Evolutionary conservation across 177 flowering plant genomes (phyloP).

Genomic region (Tripterygium wilfordii): DNA sequence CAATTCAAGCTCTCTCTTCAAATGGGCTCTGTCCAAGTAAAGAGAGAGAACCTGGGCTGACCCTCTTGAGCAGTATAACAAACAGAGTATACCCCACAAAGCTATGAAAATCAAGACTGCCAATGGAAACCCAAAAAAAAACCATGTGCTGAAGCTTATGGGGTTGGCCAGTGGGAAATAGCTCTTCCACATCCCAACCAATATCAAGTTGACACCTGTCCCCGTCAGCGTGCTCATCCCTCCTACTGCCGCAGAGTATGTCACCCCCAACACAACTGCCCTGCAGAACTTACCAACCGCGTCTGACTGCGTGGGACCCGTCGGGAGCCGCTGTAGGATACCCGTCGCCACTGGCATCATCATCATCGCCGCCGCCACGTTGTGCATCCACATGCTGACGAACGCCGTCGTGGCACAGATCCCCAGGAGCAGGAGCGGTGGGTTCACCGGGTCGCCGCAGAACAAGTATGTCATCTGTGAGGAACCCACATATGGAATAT

Average conservation of each 20-base stretch:
- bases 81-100: constrained; percentile 70
- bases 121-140: constrained; percentile 74
- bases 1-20: constrained; percentile 64
- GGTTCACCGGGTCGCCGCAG: constrained; percentile 84
- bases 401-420: constrained; percentile 80
- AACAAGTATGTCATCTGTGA: constrained; percentile 68
- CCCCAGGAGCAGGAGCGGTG: constrained; percentile 74
- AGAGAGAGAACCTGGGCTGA: constrained; percentile 39
- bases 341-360: constrained; percentile 99
- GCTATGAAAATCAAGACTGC: constrained; percentile 59
- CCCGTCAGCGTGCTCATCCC: constrained; percentile 95
- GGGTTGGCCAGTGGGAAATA: constrained; percentile 66
- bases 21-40: constrained; percentile 62
- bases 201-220: constrained; percentile 87
- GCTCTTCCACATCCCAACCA: constrained; percentile 94
- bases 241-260: constrained; percentile 64
- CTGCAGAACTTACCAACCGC: constrained; percentile 45
- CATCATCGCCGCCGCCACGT: constrained; percentile 76
- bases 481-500: no score
- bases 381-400: constrained; percentile 99
- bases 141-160: constrained; percentile 72
- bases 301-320: constrained; percentile 13
- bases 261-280: constrained; percentile 79
- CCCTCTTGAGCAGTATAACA: constrained; percentile 44
- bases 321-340: constrained; percentile 64